phyloP scores from a whole-genome alignment of 2,329 filamentous ascomycete species.

The Metarhizium brunneum region DNA sequence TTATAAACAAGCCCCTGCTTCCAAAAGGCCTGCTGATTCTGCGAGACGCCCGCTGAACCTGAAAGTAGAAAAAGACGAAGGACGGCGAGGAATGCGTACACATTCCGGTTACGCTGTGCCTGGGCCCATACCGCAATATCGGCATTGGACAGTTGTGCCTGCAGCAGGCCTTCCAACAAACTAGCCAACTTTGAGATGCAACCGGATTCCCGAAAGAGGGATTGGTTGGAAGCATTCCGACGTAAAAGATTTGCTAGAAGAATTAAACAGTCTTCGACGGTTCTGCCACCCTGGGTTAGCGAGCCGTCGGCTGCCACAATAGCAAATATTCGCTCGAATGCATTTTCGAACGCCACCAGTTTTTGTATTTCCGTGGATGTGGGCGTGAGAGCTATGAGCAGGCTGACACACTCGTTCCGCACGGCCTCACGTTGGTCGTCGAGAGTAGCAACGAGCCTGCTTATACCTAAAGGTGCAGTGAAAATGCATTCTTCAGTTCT shows the following conservation, averaged over 20 bases:
- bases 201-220: slow-evolving; percentile 84
- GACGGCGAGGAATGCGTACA: slow-evolving; percentile 82
- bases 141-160: slow-evolving; percentile 40
- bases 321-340: slow-evolving; percentile 77
- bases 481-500: slow-evolving; percentile 92
- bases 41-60: slow-evolving; percentile 69
- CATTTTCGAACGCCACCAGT: slow-evolving; percentile 88
- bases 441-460: slow-evolving; percentile 72
- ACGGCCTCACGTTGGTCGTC: slow-evolving; percentile 82
- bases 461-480: slow-evolving; percentile 78
- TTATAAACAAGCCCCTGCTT: slow-evolving; percentile 71
- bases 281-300: slow-evolving; percentile 70
- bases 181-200: slow-evolving; percentile 64
- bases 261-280: slow-evolving; percentile 88
- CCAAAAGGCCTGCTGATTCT: slow-evolving; percentile 82
- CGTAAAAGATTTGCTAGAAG: slow-evolving; percentile 81
- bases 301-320: slow-evolving; percentile 78
- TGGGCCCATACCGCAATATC: slow-evolving; percentile 66
- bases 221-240: slow-evolving; percentile 85
- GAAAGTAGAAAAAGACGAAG: slow-evolving; percentile 75
- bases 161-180: slow-evolving; percentile 53
- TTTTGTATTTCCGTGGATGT: slow-evolving; percentile 86
- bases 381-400: slow-evolving; percentile 82
- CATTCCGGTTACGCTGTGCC: slow-evolving; percentile 75
- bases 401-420: slow-evolving; percentile 76